These are phyloP conservation scores for Abrus pulchellus DNA, from an alignment of 306 rosid species.

Conservation along the genomic window DNA sequence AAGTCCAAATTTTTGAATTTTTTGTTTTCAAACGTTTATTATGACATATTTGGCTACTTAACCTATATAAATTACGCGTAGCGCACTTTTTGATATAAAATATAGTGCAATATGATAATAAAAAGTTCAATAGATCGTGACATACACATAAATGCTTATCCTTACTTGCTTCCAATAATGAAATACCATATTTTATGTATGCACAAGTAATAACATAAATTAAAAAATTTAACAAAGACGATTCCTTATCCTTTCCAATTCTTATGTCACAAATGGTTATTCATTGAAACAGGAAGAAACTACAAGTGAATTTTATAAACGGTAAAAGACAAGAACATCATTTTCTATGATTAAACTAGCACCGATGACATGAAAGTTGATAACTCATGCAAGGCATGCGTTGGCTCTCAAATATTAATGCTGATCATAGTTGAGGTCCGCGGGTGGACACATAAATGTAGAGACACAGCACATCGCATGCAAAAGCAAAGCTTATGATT, in stretches of 20 bases:
- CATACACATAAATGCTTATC: slow-evolving; percentile 18
- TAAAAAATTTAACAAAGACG: slow-evolving; percentile 2
- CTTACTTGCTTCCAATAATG: slow-evolving; percentile 28
- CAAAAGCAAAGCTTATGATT: slow-evolving; percentile 50
- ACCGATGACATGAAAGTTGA: slow-evolving; percentile 50
- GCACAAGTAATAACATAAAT: background rate
- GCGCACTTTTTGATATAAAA: slow-evolving; percentile 5
- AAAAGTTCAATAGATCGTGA: slow-evolving; percentile 13
- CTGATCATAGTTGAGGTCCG: slow-evolving; percentile 27
- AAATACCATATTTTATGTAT: slow-evolving; percentile 32
- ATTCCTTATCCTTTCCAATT: slow-evolving; percentile 35
- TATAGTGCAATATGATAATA: slow-evolving; percentile 8
- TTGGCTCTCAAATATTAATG: slow-evolving; percentile 48
- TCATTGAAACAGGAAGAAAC: slow-evolving; percentile 33
- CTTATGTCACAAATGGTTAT: slow-evolving; percentile 34
- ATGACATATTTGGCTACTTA: background rate
- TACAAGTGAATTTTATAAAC: slow-evolving; percentile 31
- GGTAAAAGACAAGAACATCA: slow-evolving; percentile 51
- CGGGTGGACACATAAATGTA: slow-evolving; percentile 43
- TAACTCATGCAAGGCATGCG: slow-evolving; percentile 63
- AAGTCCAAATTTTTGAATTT: background rate
- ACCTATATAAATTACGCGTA: slow-evolving; percentile 12
- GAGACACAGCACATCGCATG: slow-evolving; percentile 49
- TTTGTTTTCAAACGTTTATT: background rate
- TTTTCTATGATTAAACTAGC: slow-evolving; percentile 50